phyloP scores from a whole-genome alignment of 805 yeast genomes.

The Candida nitratophila region DNA sequence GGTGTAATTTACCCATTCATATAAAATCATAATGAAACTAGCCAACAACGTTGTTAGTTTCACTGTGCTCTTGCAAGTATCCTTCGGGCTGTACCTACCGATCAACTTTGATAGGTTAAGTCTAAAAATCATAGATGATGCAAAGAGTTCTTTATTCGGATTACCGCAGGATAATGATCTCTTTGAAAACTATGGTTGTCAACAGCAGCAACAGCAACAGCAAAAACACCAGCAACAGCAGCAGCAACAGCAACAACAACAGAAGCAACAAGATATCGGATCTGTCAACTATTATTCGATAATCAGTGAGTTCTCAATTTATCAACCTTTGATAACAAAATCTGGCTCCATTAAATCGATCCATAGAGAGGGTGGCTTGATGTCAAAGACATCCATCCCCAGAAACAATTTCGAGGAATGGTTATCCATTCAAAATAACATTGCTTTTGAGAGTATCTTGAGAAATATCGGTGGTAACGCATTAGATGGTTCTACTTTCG shows the following conservation, averaged over 20 bases:
- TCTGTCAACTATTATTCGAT: neutral
- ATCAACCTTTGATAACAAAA: neutral
- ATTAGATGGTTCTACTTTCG: slow-evolving; percentile 10
- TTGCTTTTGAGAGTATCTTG: slow-evolving; percentile 39
- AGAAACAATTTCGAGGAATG: slow-evolving; percentile 38
- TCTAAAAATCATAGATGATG: neutral
- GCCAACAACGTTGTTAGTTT: too few species aligned
- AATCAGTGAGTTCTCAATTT: neutral
- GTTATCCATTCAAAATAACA: slow-evolving; percentile 35
- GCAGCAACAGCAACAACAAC: neutral
- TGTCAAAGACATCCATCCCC: slow-evolving; percentile 18
- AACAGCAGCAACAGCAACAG: neutral
- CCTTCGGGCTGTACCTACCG: neutral
- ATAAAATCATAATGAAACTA: too few species aligned
- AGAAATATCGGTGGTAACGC: slow-evolving; percentile 51
- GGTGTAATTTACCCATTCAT: too few species aligned
- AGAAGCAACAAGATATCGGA: too few species aligned
- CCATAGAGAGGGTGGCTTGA: slow-evolving; percentile 8
- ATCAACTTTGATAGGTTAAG: neutral
- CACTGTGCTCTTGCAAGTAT: too few species aligned
- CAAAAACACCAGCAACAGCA: neutral
- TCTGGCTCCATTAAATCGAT: neutral
- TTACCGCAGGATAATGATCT: too few species aligned
- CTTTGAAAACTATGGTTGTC: too few species aligned
- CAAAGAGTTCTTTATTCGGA: neutral